These are phyloP conservation scores for Suillus paluster DNA, from an alignment of 768 basidiomycete species.

Conservation along the genomic window DNA sequence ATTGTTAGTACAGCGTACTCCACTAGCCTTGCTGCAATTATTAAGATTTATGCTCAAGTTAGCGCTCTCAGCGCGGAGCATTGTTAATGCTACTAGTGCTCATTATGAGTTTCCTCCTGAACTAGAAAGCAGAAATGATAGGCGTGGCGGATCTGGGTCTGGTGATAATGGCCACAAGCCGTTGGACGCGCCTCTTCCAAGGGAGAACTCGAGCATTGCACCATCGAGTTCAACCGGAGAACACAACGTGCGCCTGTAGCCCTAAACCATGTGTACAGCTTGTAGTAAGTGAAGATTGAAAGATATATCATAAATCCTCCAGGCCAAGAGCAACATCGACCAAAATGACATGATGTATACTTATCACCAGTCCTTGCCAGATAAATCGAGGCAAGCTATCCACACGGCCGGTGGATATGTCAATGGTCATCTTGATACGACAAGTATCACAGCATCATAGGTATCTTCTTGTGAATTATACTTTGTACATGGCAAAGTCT, in stretches of 20 bases:
- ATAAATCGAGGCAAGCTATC: no score
- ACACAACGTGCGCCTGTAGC: background rate
- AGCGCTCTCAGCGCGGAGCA: slow-evolving; percentile 65
- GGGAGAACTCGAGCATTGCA: background rate
- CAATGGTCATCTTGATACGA: no score
- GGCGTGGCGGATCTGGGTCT: slow-evolving; percentile 2
- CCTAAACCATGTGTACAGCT: no score
- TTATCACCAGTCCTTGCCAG: no score
- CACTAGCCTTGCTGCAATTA: slow-evolving; percentile 10
- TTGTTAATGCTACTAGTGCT: background rate
- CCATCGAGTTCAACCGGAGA: background rate
- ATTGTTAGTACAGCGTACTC: slow-evolving; percentile 45
- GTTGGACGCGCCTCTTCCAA: background rate
- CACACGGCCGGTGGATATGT: no score
- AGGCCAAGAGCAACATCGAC: no score
- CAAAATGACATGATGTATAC: no score
- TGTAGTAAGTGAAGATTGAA: no score
- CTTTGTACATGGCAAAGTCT: no score
- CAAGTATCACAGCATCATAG: no score
- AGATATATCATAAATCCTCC: no score
- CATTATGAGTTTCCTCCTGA: slow-evolving; percentile 5
- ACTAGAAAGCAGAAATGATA: background rate
- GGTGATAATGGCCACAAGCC: slow-evolving; percentile 2
- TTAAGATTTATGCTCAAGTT: slow-evolving; percentile 57
- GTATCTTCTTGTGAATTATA: no score